phyloP scores from a whole-genome alignment of 2,329 filamentous ascomycete genomes.

The Trichophyton schoenleinii region DNA sequence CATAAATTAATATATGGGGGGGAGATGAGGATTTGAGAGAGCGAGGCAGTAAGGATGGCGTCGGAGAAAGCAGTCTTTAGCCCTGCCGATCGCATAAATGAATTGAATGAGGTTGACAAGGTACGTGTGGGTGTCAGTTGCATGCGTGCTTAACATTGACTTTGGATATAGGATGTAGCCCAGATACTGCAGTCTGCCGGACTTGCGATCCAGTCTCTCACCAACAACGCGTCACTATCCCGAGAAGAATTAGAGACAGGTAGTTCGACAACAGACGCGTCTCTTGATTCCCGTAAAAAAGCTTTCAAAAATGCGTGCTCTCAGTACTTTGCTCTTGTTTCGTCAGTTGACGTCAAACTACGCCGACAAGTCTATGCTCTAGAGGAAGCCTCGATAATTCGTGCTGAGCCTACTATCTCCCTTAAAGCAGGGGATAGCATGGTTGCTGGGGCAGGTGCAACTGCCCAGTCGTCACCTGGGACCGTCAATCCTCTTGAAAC shows the following conservation, averaged over 20 bases:
- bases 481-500: constrained; percentile 58
- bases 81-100: constrained; percentile 63
- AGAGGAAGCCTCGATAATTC: constrained; percentile 67
- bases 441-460: constrained; percentile 19
- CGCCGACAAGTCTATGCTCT: constrained; percentile 65
- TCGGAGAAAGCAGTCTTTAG: constrained; percentile 38
- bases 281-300: constrained; percentile 44
- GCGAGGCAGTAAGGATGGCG: neutral
- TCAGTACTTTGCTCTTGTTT: constrained; percentile 60
- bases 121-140: constrained; percentile 25
- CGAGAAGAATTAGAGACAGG: constrained; percentile 16
- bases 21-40: neutral
- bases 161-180: constrained; percentile 35
- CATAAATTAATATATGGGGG: neutral
- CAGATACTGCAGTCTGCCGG: constrained; percentile 48
- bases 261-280: constrained; percentile 19
- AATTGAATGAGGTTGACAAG: constrained; percentile 67
- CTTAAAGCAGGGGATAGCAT: constrained; percentile 20
- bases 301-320: constrained; percentile 44
- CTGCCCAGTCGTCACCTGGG: constrained; percentile 14
- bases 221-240: constrained; percentile 32
- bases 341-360: constrained; percentile 60
- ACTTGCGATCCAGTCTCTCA: constrained; percentile 51
- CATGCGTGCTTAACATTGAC: neutral
- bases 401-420: constrained; percentile 27